phyloP scores from a whole-genome alignment of 1,284 basidiomycete genomes.

The Boletellus sp. region DNA sequence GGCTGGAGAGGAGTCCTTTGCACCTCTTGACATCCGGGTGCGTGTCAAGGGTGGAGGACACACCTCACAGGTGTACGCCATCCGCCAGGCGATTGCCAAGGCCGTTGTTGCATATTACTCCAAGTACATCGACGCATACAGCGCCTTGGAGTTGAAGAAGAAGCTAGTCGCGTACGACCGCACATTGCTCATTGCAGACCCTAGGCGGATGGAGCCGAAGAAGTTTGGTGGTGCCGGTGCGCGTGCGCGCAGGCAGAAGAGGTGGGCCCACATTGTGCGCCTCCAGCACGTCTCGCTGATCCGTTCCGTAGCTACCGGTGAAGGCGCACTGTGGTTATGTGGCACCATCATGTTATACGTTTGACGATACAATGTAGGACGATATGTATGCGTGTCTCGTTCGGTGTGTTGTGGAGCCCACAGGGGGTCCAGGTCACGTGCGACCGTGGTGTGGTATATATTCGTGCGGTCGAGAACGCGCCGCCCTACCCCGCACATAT shows the following conservation, averaged over 20 bases:
- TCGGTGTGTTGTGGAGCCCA: no score
- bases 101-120: conserved; percentile 98
- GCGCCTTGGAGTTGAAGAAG: conserved; percentile 96
- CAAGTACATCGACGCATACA: conserved; percentile 98
- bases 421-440: conserved; percentile 16
- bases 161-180: conserved; percentile 94
- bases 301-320: conserved; percentile 77
- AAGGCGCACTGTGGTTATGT: conserved; percentile 35
- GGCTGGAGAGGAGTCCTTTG: conserved; percentile 82
- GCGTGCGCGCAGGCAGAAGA: conserved; percentile 94
- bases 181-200: conserved; percentile 94
- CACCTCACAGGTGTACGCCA: conserved; percentile 98
- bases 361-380: background rate
- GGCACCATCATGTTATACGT: conserved; percentile 44
- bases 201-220: conserved; percentile 99
- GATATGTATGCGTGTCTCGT: conserved; percentile 4
- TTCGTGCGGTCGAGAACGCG: no score
- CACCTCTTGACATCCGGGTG: conserved; percentile 91
- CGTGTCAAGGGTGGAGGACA: conserved; percentile 99
- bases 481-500: conserved; percentile 11
- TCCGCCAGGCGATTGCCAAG: conserved; percentile 99
- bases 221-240: conserved; percentile 98
- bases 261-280: conserved; percentile 43
- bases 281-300: conserved; percentile 10
- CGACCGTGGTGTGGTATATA: no score